Base-by-base conservation (phyloP, 495 filamentous ascomycete genomes). In the Penicillium steckii region DNA sequence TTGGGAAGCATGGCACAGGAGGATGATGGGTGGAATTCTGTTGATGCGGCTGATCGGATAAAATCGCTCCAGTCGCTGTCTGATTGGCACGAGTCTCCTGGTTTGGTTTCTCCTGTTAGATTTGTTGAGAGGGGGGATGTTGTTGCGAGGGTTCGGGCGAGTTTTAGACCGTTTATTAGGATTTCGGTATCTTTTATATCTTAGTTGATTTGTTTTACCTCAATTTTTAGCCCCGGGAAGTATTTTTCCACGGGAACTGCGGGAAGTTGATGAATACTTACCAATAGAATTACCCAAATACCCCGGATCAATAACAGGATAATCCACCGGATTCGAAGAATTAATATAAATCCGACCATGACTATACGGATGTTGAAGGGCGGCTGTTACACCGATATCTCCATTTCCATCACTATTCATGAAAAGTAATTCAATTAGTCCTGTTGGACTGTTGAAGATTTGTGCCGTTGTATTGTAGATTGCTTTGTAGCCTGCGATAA, bases 1-100 rank as follows among this genome's bases (percentile, higher is more conserved):
- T 52, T 58, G 5, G 75, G 76, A 3, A 81, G 62, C 78, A 81
- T 80, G 1, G 77, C 75, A 40, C 75, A 74, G 6, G 78, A 72
- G 1, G 79, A 77, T 5, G 70, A 72, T 0, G 77, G 77, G 51
- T 81, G 78, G 48, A 65, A 78, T 35, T 77, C 71, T 0, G 75
- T 73, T 17, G 67, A 44, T 8, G 59, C 61, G 9, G 29, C 13
- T 13, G 40, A 12, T 17, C 57, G 54, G 6, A 70, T 29, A 56
- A 59, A 70, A 10, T 57, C 37, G 0, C 42, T 7, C 67, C 61
- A 71, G n/a, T 68, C 57, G 0, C 58, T 58, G 26, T 70, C 67
- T 13, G 52, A 59, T 15, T 62, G 45, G 13, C 62, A 54, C 0
- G 47, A 24, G 9, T 54, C 26, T 6, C 67, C 67, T 12, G 67